Conservation (phyloP, 371 early-diverging fungal genomes). For the Apophysomyces variabilis region DNA sequence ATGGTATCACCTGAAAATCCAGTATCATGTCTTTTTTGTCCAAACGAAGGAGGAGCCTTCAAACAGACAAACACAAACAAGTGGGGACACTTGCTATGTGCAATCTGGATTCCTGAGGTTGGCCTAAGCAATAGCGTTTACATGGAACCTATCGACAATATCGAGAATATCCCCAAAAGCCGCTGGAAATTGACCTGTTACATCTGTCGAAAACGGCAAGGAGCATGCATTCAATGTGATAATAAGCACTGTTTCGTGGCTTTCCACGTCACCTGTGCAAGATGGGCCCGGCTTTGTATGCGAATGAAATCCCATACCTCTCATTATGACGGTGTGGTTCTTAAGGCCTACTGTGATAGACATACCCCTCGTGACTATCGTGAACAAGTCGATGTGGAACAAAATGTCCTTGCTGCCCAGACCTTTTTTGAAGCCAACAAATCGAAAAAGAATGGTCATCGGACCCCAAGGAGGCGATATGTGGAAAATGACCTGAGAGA, state of each 20-base stretch:
- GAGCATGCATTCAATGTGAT: constrained; percentile 96
- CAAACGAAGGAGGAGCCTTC: constrained; percentile 94
- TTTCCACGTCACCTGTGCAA: constrained; percentile 96
- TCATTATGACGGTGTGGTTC: constrained; percentile 58
- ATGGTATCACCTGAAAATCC: constrained; percentile 90
- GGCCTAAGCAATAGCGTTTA: constrained; percentile 86
- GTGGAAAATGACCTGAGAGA: constrained; percentile 46
- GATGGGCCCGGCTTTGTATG: constrained; percentile 88
- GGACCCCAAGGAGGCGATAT: constrained; percentile 35
- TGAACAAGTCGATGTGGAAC: constrained; percentile 59
- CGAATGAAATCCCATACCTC: constrained; percentile 66
- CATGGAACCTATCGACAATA: constrained; percentile 97
- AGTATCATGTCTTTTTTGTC: constrained; percentile 94
- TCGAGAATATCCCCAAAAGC: constrained; percentile 85
- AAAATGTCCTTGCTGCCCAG: constrained; percentile 42
- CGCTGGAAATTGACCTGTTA: constrained; percentile 90
- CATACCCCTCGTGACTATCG: constrained; percentile 80
- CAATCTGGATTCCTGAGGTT: constrained; percentile 97
- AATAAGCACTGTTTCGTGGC: constrained; percentile 87
- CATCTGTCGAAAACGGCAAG: constrained; percentile 82
- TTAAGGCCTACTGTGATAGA: constrained; percentile 79
- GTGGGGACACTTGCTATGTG: constrained; percentile 98
- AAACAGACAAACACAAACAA: constrained; percentile 92
- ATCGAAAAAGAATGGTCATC: constrained; percentile 15
- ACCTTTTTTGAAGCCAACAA: constrained; percentile 28